phyloP scores from a whole-genome alignment of 2,329 filamentous ascomycete species.

The Allantophomopsis lycopodina region DNA sequence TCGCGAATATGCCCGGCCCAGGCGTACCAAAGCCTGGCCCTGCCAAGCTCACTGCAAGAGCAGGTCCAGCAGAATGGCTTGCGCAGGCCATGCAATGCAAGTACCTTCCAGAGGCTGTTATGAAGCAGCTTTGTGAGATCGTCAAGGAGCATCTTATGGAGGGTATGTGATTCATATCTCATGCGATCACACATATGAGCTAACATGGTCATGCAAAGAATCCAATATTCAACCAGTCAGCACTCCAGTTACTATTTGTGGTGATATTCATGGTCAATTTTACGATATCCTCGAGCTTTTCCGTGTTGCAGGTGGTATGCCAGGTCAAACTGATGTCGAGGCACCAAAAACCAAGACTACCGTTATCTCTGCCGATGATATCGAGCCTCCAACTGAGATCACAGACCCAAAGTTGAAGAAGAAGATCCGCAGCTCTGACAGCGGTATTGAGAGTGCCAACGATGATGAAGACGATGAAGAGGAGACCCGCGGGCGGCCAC shows the following conservation, averaged over 20 bases:
- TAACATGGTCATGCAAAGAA: conserved; percentile 38
- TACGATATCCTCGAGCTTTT: conserved; percentile 97
- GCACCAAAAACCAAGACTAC: conserved; percentile 54
- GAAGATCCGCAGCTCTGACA: conserved; percentile 59
- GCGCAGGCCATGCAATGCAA: conserved; percentile 95
- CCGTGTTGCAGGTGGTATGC: conserved; percentile 92
- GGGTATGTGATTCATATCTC: conserved; percentile 37
- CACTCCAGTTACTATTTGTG: conserved; percentile 92
- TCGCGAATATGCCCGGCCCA: conserved; percentile 4
- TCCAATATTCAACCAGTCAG: conserved; percentile 98
- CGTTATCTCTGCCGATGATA: conserved; percentile 78
- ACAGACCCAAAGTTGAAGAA: conserved; percentile 77
- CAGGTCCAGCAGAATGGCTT: conserved; percentile 90
- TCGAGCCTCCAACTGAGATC: conserved; percentile 82
- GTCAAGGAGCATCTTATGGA: conserved; percentile 99
- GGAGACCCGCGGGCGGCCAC: conserved; percentile 31
- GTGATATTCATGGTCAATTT: conserved; percentile 97
- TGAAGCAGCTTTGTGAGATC: conserved; percentile 98
- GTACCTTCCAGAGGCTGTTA: conserved; percentile 87
- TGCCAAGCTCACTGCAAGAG: conserved; percentile 69
- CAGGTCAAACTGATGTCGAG: conserved; percentile 62
- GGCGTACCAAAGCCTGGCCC: conserved; percentile 80
- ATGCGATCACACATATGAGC: conserved; percentile 1
- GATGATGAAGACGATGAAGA: conserved; percentile 35
- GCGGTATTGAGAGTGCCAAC: conserved; percentile 29